Percentiles rank a stretch among this genome's conserved stretches.
Conservation (phyloP, 2,329 filamentous ascomycete species). For the Cryphonectria japonica region DNA sequence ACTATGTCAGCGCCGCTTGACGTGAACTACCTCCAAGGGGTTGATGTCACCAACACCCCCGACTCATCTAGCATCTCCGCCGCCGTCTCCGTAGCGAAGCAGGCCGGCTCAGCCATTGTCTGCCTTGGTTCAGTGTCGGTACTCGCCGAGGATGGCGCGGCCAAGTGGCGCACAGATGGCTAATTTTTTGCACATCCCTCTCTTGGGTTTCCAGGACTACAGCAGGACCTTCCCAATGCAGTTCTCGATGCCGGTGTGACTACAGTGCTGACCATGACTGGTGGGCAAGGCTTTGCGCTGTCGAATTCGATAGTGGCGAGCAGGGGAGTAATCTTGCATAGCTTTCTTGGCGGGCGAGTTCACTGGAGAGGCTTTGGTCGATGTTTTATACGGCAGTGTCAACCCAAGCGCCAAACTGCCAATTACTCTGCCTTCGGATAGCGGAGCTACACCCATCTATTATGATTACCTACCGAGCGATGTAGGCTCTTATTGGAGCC, state of each 20-base stretch:
- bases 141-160: conserved; percentile 34
- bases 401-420: conserved; percentile 53
- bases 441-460: conserved; percentile 59
- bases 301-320: conserved; percentile 35
- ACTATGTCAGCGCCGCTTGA: conserved; percentile 31
- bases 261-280: conserved; percentile 37
- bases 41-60: conserved; percentile 25
- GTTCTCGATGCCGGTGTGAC: conserved; percentile 38
- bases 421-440: conserved; percentile 52
- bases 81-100: conserved; percentile 36
- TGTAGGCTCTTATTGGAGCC: conserved; percentile 57
- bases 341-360: conserved; percentile 67
- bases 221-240: conserved; percentile 41
- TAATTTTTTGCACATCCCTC: conserved; percentile 40
- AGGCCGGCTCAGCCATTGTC: conserved; percentile 38
- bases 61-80: conserved; percentile 35
- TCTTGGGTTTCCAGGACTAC: conserved; percentile 39
- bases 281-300: conserved; percentile 40
- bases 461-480: conserved; percentile 68
- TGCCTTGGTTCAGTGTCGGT: conserved; percentile 38
- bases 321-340: conserved; percentile 62
- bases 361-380: conserved; percentile 64
- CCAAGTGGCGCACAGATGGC: conserved; percentile 40
- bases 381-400: conserved; percentile 65
- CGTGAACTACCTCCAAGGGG: conserved; percentile 31